phyloP scores from a whole-genome alignment of 2,329 filamentous ascomycete species.

The Paecilomyces sp. region DNA sequence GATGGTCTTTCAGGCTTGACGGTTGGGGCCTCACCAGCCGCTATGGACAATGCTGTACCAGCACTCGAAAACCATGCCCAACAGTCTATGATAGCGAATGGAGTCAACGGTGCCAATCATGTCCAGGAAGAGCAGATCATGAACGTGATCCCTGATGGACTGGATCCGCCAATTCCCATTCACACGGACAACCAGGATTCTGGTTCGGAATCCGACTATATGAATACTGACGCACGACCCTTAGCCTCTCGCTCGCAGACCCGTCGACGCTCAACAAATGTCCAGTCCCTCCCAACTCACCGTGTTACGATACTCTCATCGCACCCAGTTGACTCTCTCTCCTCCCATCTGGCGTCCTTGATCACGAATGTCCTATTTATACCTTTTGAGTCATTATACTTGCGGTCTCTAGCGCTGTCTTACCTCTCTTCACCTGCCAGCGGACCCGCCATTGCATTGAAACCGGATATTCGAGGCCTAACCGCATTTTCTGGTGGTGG shows the following conservation, averaged over 20 bases:
- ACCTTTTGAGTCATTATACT: constrained; percentile 33
- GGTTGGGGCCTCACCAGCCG: constrained; percentile 9
- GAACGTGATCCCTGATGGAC: constrained; percentile 22
- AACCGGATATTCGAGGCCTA: constrained; percentile 23
- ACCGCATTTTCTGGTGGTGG: constrained; percentile 29
- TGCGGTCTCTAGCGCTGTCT: constrained; percentile 31
- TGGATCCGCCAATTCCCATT: constrained; percentile 21
- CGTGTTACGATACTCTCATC: constrained; percentile 37
- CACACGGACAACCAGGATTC: constrained; percentile 10
- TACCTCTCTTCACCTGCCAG: constrained; percentile 23
- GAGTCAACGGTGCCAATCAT: constrained; percentile 1
- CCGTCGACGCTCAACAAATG: constrained; percentile 8
- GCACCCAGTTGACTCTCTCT: constrained; percentile 34
- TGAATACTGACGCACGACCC: constrained; percentile 3
- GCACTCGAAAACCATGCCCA: constrained; percentile 4
- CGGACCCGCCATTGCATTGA: constrained; percentile 6
- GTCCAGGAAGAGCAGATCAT: constrained; percentile 3
- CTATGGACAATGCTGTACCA: constrained; percentile 6
- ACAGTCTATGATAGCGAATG: constrained; percentile 4
- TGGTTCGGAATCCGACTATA: constrained; percentile 5
- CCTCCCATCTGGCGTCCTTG: constrained; percentile 33
- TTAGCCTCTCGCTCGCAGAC: constrained; percentile 11
- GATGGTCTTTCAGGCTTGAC: constrained; percentile 17
- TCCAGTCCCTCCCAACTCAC: constrained; percentile 17
- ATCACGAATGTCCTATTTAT: constrained; percentile 31